phyloP scores from a whole-genome alignment of 2,329 filamentous ascomycete genomes.

The Epichloe gansuensis region DNA sequence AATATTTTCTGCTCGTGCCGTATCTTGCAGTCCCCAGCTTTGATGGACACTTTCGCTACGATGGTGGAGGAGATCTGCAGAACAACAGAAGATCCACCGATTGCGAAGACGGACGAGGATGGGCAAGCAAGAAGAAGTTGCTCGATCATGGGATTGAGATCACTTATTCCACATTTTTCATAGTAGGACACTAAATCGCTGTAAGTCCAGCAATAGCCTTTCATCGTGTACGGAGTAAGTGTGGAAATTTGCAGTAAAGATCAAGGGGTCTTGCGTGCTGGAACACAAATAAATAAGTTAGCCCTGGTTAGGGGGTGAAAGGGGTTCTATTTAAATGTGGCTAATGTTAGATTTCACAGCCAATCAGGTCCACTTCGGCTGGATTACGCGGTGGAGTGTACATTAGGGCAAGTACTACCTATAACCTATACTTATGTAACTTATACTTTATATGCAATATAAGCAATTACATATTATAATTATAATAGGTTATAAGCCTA shows the following conservation, averaged over 20 bases:
- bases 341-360: no score
- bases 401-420: no score
- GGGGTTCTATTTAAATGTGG: not conserved
- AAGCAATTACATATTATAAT: no score
- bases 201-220: not conserved
- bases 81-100: constrained; percentile 10
- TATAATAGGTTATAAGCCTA: no score
- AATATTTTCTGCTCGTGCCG: constrained; percentile 9
- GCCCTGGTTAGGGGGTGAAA: not conserved
- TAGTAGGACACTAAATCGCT: not conserved
- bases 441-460: no score
- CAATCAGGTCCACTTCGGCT: no score
- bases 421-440: no score
- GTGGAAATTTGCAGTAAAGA: not conserved
- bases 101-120: constrained; percentile 7
- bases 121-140: constrained; percentile 7
- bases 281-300: not conserved
- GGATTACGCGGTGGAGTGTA: no score
- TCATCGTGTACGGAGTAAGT: not conserved
- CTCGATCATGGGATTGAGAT: constrained; percentile 7
- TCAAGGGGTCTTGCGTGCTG: not conserved
- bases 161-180: not conserved
- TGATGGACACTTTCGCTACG: constrained; percentile 9
- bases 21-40: constrained; percentile 8
- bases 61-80: constrained; percentile 8